These are phyloP conservation scores for Nepenthes alata DNA, from an alignment of 179 eudicot species.

Conservation along the genomic window DNA sequence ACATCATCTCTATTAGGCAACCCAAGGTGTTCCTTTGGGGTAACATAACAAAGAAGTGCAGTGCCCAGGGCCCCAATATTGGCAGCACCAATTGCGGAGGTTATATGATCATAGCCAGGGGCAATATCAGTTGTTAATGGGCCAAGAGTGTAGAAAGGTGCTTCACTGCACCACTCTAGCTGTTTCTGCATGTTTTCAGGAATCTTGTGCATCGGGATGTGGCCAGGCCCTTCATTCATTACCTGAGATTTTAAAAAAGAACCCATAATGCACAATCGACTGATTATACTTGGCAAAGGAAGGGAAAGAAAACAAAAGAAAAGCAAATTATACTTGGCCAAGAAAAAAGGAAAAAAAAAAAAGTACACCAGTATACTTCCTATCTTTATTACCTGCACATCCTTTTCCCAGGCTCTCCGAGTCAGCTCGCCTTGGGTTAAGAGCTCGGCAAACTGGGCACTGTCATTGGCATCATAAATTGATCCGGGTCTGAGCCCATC, in stretches of 20 bases:
- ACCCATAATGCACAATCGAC: too few species aligned
- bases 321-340: background rate
- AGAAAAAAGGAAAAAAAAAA: background rate
- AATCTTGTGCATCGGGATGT: slow-evolving; percentile 90
- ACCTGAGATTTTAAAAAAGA: slow-evolving; percentile 35
- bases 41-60: slow-evolving; percentile 89
- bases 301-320: background rate
- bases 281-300: too few species aligned
- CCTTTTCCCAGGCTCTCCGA: slow-evolving; percentile 93
- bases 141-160: slow-evolving; percentile 96
- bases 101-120: slow-evolving; percentile 97
- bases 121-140: slow-evolving; percentile 95
- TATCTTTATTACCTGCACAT: slow-evolving; percentile 63
- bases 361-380: background rate
- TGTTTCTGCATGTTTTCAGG: slow-evolving; percentile 99
- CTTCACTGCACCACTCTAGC: slow-evolving; percentile 97
- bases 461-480: slow-evolving; percentile 93
- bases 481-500: slow-evolving; percentile 98
- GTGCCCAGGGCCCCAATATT: slow-evolving; percentile 96
- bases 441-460: slow-evolving; percentile 97
- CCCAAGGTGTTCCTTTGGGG: slow-evolving; percentile 99
- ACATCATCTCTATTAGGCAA: slow-evolving; percentile 92
- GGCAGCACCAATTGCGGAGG: slow-evolving; percentile 99
- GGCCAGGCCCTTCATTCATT: slow-evolving; percentile 99
- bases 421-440: slow-evolving; percentile 97